Conservation (phyloP, 148 eudicot species). For the Tetragonia tetragonoides region DNA sequence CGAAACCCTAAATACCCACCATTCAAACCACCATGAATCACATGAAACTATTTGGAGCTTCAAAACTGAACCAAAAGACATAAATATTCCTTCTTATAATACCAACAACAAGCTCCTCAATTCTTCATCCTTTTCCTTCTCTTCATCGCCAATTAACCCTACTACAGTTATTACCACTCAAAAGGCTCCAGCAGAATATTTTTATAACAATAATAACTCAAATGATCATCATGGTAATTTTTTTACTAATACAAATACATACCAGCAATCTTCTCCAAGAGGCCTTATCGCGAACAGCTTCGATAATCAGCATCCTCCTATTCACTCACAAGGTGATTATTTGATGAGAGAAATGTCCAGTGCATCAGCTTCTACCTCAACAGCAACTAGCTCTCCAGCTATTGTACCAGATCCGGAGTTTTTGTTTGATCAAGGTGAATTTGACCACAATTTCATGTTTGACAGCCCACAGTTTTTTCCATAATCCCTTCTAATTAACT, state of each 20-base stretch:
- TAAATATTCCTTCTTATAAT: constrained; percentile 11
- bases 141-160: constrained; percentile 4
- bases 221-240: neutral
- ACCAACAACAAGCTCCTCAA: neutral
- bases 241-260: neutral
- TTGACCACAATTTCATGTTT: constrained; percentile 9
- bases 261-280: neutral
- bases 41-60: constrained; percentile 24
- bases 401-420: neutral
- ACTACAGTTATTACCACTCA: neutral
- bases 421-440: constrained; percentile 9
- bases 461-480: neutral
- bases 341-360: too few relatives aligned
- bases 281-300: neutral
- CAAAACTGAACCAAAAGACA: constrained; percentile 6
- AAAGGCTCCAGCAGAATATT: neutral
- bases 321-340: neutral
- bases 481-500: neutral
- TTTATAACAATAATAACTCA: neutral
- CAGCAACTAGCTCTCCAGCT: neutral
- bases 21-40: neutral
- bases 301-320: neutral
- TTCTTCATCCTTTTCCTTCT: constrained; percentile 16
- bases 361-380: neutral
- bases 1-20: constrained; percentile 12